Evolutionary conservation across 2,329 filamentous ascomycete species (phyloP).

Genomic region (Aspergillus sp.): DNA sequence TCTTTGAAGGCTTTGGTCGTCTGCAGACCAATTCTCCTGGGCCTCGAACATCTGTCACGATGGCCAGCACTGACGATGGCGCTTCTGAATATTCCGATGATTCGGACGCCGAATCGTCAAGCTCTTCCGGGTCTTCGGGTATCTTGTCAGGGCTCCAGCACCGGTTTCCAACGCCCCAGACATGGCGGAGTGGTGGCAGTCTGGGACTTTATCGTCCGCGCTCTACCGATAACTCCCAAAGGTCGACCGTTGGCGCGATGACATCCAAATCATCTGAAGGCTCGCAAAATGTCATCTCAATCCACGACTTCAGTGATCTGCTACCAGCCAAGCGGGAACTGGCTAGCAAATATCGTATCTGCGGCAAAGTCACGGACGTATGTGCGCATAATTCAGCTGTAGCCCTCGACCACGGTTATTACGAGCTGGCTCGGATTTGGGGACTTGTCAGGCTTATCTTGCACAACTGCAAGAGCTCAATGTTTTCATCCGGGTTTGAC

Average conservation of each 20-base stretch:
- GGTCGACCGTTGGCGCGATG: constrained; percentile 58
- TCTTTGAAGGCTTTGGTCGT: constrained; percentile 66
- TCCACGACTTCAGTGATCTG: constrained; percentile 68
- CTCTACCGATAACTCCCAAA: constrained; percentile 50
- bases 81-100: constrained; percentile 50
- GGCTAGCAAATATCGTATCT: constrained; percentile 78
- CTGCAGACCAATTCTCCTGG: constrained; percentile 55
- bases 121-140: constrained; percentile 48
- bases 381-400: constrained; percentile 82
- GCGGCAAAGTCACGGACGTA: constrained; percentile 77
- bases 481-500: constrained; percentile 61
- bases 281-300: constrained; percentile 69
- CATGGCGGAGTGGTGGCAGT: constrained; percentile 52
- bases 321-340: constrained; percentile 78
- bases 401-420: constrained; percentile 68
- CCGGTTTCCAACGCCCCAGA: constrained; percentile 52
- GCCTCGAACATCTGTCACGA: constrained; percentile 43
- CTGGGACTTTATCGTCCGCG: constrained; percentile 60
- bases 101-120: constrained; percentile 63
- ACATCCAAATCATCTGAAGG: constrained; percentile 50
- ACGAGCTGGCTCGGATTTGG: constrained; percentile 81
- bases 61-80: constrained; percentile 48
- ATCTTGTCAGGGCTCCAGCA: constrained; percentile 48
- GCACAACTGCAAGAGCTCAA: constrained; percentile 71
- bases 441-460: constrained; percentile 75